These are phyloP conservation scores for Nicotiana knightiana DNA, from an alignment of 257 asterid genomes.

Conservation along the genomic window DNA sequence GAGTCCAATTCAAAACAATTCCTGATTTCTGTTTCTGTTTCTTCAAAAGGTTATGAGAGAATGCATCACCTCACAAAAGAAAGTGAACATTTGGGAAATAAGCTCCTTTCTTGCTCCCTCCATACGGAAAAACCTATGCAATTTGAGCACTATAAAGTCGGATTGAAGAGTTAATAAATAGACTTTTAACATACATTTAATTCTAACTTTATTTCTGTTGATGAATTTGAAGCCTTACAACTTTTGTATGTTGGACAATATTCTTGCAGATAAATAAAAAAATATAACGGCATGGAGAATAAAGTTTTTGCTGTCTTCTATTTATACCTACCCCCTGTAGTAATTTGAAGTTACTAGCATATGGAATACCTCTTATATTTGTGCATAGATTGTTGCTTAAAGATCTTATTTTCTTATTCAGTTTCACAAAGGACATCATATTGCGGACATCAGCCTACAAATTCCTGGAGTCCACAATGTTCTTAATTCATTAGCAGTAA, in stretches of 20 bases:
- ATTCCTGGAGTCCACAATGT: slow-evolving; percentile 39
- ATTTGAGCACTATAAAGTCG: not conserved
- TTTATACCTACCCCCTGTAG: not conserved
- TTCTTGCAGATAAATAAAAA: not conserved
- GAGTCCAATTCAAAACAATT: not conserved
- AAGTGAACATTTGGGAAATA: not conserved
- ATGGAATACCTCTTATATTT: not conserved
- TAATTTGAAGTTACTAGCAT: not conserved
- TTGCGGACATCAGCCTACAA: slow-evolving; percentile 29
- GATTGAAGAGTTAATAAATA: not conserved
- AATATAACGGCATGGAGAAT: not conserved
- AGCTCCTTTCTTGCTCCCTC: not conserved
- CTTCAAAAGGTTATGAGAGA: not conserved
- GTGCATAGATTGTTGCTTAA: not conserved
- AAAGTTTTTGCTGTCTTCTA: not conserved
- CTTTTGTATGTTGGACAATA: not conserved
- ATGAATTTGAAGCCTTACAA: not conserved
- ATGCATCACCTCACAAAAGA: not conserved
- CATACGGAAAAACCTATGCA: not conserved
- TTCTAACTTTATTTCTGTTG: not conserved
- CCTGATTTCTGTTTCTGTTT: not conserved
- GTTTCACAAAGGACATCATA: slow-evolving; percentile 25
- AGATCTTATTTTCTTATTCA: not conserved
- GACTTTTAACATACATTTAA: too few relatives aligned
- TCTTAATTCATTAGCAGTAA: slow-evolving; percentile 39